Evolutionary conservation across 1,284 basidiomycete species (phyloP), one percentile per base, ranked within the genome.

Genomic region (Marasmius oreades): DNA sequence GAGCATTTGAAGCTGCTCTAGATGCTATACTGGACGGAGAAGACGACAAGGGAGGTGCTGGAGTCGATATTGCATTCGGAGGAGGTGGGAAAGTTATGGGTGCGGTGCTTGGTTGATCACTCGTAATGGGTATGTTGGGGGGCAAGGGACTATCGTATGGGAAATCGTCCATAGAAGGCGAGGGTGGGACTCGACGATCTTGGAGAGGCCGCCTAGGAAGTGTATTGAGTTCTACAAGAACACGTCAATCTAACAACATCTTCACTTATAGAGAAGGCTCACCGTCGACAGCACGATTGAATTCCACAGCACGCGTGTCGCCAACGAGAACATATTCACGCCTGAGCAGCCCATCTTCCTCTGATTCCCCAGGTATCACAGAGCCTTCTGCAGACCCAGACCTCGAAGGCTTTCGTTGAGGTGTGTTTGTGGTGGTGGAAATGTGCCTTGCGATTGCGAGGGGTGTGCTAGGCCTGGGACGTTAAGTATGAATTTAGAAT

Each of bases 281-380:
- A 85, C 90, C 90, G 71, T 92, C 90, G 12, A 90, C 82, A 16
- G 85, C 82, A n/a, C 80, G 80, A 66, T 85, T 86, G 63, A 92
- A 88, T 63, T 92, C 89, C 0, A 92, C 83, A 3, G 86, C 86
- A 50, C 81, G 77, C 22, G 81, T 82, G 67, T 92, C 87, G 3
- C 82, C 88, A 3, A 92, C 86, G 1, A 92, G 76, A 1, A 92
- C 90, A 61, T 92, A 92, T 64, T 92, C 90, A 45, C 85, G 75
- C 24, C 88, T 74, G 20, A 91, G 73, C 43, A 85, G 72, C 0
- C 87, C 88, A 66, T 91, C 88, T 66, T 91, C 88, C 64, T 91
- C 89, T 0, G 85, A 87, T 69, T 91, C 89, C 5, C 88, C 89
- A n/a, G 88, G 88, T 53, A 90, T 90, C 53, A 82, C 70, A 0